These are phyloP conservation scores for Plasmopara muralis DNA, from an alignment of 352 stramenopile genomes.

Conservation along the genomic window DNA sequence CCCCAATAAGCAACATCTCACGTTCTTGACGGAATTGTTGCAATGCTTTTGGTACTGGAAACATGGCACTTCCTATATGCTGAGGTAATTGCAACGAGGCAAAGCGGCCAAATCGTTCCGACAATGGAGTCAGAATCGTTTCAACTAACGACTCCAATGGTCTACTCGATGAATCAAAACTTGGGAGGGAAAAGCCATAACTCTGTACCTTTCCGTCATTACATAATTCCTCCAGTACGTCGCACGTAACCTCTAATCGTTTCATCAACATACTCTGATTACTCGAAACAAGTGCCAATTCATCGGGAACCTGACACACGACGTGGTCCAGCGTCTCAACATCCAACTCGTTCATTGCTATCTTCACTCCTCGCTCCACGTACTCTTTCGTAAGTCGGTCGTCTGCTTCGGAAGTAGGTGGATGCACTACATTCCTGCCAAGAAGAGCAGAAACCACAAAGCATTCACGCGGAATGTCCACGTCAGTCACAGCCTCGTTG, in stretches of 20 bases:
- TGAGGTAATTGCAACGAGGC: conserved; percentile 57
- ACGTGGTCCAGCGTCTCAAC: conserved; percentile 65
- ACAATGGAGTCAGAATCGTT: conserved; percentile 33
- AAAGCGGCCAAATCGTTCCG: conserved; percentile 40
- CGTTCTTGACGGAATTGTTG: conserved; percentile 38
- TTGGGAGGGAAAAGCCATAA: conserved; percentile 50
- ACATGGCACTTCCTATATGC: conserved; percentile 30
- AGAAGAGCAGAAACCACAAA: conserved; percentile 56
- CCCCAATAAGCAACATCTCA: conserved; percentile 52
- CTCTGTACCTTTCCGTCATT: conserved; percentile 44
- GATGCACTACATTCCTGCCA: conserved; percentile 42
- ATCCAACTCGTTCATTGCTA: conserved; percentile 41
- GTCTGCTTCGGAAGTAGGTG: conserved; percentile 21
- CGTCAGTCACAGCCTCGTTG: conserved; percentile 55
- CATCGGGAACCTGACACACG: conserved; percentile 52
- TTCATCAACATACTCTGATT: conserved; percentile 27
- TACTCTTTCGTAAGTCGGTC: conserved; percentile 33
- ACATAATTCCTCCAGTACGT: conserved; percentile 37
- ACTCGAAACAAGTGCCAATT: conserved; percentile 19
- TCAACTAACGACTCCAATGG: conserved; percentile 38
- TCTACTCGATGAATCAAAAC: conserved; percentile 19
- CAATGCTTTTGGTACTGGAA: conserved; percentile 29
- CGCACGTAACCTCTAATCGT: conserved; percentile 25
- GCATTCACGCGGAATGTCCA: conserved; percentile 50
- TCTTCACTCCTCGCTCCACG: conserved; percentile 42